These are phyloP conservation scores for Chrysosporium queenslandicum DNA, from an alignment of 2,329 filamentous ascomycete species.

Conservation along the genomic window DNA sequence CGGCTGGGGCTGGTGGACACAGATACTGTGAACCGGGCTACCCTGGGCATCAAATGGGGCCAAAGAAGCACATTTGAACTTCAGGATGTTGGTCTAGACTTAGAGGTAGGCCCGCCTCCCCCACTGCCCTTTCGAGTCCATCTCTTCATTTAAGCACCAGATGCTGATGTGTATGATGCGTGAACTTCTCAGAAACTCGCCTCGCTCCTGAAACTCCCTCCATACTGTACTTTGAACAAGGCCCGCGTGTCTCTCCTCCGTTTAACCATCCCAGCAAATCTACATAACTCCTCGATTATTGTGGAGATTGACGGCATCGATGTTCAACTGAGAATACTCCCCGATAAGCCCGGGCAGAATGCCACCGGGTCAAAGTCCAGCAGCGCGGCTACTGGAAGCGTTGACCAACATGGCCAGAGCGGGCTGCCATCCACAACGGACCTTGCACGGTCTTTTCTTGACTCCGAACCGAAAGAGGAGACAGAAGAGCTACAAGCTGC, in stretches of 20 bases:
- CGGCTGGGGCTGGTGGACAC: conserved; percentile 80
- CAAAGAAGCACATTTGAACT: conserved; percentile 72
- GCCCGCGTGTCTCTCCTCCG: conserved; percentile 68
- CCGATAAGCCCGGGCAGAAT: conserved; percentile 20
- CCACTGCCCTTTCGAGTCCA: background rate
- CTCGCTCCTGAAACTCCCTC: conserved; percentile 61
- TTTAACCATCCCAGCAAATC: conserved; percentile 76
- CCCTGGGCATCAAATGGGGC: conserved; percentile 73
- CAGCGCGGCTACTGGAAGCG: background rate
- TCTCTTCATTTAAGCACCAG: conserved; percentile 8
- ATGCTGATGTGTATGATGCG: conserved; percentile 1
- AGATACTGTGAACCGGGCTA: conserved; percentile 74
- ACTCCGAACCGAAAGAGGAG: conserved; percentile 48
- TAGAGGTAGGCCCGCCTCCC: conserved; percentile 50
- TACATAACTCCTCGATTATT: conserved; percentile 72
- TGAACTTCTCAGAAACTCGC: conserved; percentile 65
- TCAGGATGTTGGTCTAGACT: conserved; percentile 69
- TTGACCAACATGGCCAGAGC: background rate
- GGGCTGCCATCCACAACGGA: conserved; percentile 48
- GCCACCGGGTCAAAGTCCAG: background rate
- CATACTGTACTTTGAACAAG: conserved; percentile 58
- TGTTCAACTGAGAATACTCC: conserved; percentile 52
- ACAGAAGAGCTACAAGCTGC: conserved; percentile 49
- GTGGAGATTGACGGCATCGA: conserved; percentile 75
- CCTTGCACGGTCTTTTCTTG: conserved; percentile 51